Conservation (phyloP, 2,329 filamentous ascomycete genomes). For the Colletotrichum sp. region DNA sequence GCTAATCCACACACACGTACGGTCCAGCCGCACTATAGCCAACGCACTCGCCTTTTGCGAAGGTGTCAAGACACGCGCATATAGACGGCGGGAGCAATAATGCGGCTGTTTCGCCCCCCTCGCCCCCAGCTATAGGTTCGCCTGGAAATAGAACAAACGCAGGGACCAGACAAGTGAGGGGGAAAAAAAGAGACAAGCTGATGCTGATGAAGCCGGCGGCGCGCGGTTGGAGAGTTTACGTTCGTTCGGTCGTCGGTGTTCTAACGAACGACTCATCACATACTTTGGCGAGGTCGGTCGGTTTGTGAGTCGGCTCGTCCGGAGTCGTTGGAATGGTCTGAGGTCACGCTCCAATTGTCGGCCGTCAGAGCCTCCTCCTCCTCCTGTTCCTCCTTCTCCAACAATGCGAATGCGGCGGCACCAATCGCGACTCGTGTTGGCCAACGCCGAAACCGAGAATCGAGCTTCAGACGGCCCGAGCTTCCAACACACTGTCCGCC, state of each 20-base stretch:
- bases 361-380: background rate
- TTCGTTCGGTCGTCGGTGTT: background rate
- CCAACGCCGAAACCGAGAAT: background rate
- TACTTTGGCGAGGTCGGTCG: background rate
- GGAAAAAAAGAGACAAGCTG: background rate
- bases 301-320: background rate
- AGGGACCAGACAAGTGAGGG: background rate
- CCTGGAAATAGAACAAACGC: background rate
- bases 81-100: background rate
- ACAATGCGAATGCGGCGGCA: background rate
- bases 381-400: background rate
- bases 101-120: background rate
- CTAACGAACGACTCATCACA: background rate
- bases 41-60: background rate
- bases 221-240: background rate
- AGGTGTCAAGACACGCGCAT: background rate
- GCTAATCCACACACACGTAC: background rate
- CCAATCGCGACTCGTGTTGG: background rate
- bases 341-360: background rate
- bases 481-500: background rate
- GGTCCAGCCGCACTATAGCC: background rate
- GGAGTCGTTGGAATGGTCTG: background rate
- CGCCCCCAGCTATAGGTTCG: background rate
- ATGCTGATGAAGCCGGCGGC: background rate
- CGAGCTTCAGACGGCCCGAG: background rate